phyloP scores from a whole-genome alignment of 345 rosid genomes.

The Lepidium didymum region DNA sequence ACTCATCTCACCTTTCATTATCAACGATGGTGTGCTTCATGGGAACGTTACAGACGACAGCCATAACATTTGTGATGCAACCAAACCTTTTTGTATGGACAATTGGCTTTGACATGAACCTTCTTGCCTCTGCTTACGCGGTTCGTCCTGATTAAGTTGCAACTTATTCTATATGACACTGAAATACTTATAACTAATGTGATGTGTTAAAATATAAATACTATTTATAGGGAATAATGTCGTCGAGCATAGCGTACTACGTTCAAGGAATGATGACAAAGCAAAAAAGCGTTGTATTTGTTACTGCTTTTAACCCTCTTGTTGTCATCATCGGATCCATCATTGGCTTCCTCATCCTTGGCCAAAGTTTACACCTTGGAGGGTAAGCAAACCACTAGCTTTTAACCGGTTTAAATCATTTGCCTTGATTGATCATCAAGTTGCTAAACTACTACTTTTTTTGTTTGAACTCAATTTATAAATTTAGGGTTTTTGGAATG shows the following conservation, averaged over 20 bases:
- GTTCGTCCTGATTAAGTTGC: slow-evolving; percentile 35
- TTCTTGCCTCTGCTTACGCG: slow-evolving; percentile 88
- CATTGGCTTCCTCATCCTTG: slow-evolving; percentile 74
- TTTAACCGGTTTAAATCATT: neutral
- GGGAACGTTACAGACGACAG: slow-evolving; percentile 85
- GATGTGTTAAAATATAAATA: neutral
- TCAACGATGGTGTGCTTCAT: slow-evolving; percentile 75
- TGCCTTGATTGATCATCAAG: neutral
- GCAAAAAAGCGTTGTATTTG: slow-evolving; percentile 74
- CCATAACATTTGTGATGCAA: slow-evolving; percentile 74
- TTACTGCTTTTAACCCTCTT: slow-evolving; percentile 89
- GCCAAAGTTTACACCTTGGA: slow-evolving; percentile 63
- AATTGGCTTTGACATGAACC: slow-evolving; percentile 88
- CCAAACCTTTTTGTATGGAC: slow-evolving; percentile 58
- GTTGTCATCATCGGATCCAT: slow-evolving; percentile 85
- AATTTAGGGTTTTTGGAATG: slow-evolving; percentile 56
- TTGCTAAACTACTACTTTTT: neutral
- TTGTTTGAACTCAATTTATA: neutral
- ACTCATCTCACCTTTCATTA: slow-evolving; percentile 76
- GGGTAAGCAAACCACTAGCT: slow-evolving; percentile 39
- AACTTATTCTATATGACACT: too few relatives aligned
- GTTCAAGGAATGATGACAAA: slow-evolving; percentile 89
- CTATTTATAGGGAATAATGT: slow-evolving; percentile 60
- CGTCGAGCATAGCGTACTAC: slow-evolving; percentile 86
- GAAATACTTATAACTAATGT: neutral